Percentiles rank a stretch among this genome's conserved stretches.
Evolutionary conservation across 768 basidiomycete species (phyloP).

Genomic region (Rhodocollybia butyracea): DNA sequence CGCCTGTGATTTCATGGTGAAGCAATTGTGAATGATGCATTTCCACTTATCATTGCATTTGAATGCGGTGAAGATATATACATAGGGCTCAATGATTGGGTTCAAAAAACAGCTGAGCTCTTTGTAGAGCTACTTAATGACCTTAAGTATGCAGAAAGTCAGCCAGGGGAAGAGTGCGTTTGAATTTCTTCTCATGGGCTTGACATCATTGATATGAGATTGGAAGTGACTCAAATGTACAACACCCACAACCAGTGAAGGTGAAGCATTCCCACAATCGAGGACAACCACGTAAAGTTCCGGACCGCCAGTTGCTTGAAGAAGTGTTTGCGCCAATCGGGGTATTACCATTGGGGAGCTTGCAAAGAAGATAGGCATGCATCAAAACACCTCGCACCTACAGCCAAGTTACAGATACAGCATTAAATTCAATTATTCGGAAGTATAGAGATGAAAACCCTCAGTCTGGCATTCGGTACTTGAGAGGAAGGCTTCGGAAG

Average conservation of each 20-base stretch:
- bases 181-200: not conserved
- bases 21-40: constrained; percentile 6
- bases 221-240: not conserved
- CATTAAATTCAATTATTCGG: constrained; percentile 4
- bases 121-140: constrained; percentile 5
- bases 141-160: not conserved
- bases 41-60: constrained; percentile 13
- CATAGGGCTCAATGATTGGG: constrained; percentile 6
- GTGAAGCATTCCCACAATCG: not conserved
- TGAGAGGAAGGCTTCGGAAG: constrained; percentile 16
- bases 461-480: constrained; percentile 20
- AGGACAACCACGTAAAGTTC: constrained; percentile 12
- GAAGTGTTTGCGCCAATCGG: constrained; percentile 9
- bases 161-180: not conserved
- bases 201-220: not conserved
- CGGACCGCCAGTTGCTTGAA: constrained; percentile 6
- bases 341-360: constrained; percentile 7
- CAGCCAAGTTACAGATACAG: not conserved
- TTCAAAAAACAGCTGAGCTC: constrained; percentile 6
- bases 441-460: constrained; percentile 15
- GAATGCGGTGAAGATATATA: not conserved
- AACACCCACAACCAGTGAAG: not conserved
- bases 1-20: constrained; percentile 16
- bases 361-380: not conserved
- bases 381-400: not conserved